phyloP scores from a whole-genome alignment of 768 basidiomycete genomes.

The Boletus eberwhitei region DNA sequence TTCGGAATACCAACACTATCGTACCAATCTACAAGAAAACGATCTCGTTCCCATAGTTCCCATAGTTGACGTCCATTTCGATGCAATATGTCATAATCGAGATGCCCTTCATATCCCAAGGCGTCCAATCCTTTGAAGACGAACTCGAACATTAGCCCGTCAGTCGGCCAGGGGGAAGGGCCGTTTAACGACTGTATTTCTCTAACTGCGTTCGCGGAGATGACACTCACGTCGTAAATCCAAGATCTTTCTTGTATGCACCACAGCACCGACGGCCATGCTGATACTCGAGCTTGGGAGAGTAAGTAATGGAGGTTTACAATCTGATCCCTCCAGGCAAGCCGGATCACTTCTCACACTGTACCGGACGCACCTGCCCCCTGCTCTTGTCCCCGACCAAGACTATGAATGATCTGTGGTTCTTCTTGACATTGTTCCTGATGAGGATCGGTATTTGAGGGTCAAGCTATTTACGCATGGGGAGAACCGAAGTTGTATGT shows the following conservation, averaged over 20 bases:
- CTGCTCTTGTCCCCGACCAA: constrained; percentile 92
- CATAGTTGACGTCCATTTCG: too few species aligned
- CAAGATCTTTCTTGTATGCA: constrained; percentile 99
- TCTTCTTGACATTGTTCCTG: constrained; percentile 88
- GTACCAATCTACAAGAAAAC: too few species aligned
- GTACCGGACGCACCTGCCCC: constrained; percentile 66
- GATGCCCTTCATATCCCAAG: constrained; percentile 93
- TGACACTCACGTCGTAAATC: constrained; percentile 78
- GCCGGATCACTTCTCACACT: background rate
- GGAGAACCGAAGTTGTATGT: background rate
- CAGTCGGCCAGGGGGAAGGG: background rate
- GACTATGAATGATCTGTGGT: constrained; percentile 93
- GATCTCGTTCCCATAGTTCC: too few species aligned
- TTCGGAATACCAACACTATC: too few species aligned
- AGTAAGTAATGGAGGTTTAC: constrained; percentile 96
- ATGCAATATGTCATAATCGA: constrained; percentile 97
- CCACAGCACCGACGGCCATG: constrained; percentile 91
- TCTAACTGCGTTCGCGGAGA: background rate
- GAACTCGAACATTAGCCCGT: constrained; percentile 75
- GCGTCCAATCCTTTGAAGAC: constrained; percentile 95
- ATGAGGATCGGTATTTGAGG: constrained; percentile 90
- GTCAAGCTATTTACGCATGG: constrained; percentile 87
- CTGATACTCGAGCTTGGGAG: constrained; percentile 86
- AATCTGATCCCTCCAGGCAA: constrained; percentile 45
- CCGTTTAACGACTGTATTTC: background rate